Evolutionary conservation across 352 stramenopile species (phyloP), one percentile per base, ranked within the genome.

Genomic region (Phytophthora sp.): DNA sequence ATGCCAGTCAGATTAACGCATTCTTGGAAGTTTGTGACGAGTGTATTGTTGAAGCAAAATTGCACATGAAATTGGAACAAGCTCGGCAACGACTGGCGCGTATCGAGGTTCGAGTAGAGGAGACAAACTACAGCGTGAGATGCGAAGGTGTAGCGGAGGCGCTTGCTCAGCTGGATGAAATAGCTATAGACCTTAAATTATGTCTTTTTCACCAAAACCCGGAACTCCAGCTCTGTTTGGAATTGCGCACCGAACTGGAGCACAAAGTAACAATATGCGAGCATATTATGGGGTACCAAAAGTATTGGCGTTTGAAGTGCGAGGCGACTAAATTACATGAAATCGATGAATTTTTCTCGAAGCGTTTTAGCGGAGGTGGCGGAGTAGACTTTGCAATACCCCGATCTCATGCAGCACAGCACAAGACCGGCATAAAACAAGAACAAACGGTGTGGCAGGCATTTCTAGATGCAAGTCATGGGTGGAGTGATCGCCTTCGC

Each of bases 291-390:
- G 12, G 10, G 2, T 90, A 88, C 21, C 77, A 90, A 30, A 53
- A 52, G 17, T 35, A 76, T n/a, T 88, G 79, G 78, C 53, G 68
- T 4, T 24, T 75, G 2, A 26, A 80, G 5, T 88, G 76, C 38
- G 69, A 86, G 55, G 54, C 82, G 21, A 71, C 72, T 3, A 76
- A 81, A 31, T 48, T 91, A 0, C 79, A 88, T 35, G 82, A 91
- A 21, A 61, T 85, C 3, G 79, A 91, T 3, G 82, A 91, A 28
- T 89, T 82, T 27, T 82, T 89, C 21, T 69, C 58, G 0, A 73
- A 73, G 23, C 59, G 51, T 13, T 69, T 73, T 11, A 56, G 45
- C 10, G 35, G 48, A 5, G 24, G 37, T 15, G 13, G 31, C 7
- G 27, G 50, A 18, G 41, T 26, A 12, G 58, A 58, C 7, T 50